phyloP scores from a whole-genome alignment of 2,329 filamentous ascomycete species.

The Chalaropsis ovoidea region DNA sequence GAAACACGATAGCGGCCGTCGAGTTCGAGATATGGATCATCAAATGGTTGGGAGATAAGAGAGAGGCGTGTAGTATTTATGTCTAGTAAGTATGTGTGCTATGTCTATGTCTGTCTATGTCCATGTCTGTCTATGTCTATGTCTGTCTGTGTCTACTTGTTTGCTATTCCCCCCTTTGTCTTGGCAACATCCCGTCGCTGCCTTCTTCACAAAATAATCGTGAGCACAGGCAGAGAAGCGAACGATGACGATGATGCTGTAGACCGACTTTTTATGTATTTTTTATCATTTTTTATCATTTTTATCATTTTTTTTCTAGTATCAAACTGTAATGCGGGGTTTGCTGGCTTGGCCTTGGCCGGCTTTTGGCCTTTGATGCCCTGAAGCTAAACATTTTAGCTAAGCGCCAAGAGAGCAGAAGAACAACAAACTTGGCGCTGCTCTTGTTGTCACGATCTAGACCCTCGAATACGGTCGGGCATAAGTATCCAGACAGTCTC shows the following conservation, averaged over 20 bases:
- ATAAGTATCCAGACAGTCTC: neutral
- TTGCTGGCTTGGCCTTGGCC: neutral
- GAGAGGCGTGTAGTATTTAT: too few relatives aligned
- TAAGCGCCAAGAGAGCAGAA: neutral
- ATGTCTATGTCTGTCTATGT: too few relatives aligned
- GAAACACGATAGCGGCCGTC: neutral
- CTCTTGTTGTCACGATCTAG: neutral
- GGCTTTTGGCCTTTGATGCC: neutral
- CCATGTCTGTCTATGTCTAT: too few relatives aligned
- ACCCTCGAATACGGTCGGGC: neutral
- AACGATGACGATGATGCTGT: neutral
- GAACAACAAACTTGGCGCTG: neutral
- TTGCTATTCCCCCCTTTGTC: neutral
- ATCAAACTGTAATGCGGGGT: neutral
- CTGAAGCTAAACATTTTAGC: neutral
- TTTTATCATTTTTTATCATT: neutral
- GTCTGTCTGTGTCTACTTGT: neutral
- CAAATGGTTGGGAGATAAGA: neutral
- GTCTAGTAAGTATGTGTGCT: too few relatives aligned
- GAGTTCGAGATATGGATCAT: neutral
- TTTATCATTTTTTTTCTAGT: neutral
- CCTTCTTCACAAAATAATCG: neutral
- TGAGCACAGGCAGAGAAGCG: neutral
- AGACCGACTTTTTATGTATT: neutral
- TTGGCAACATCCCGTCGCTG: slow-evolving; percentile 5